phyloP scores from a whole-genome alignment of 2,329 filamentous ascomycete species.

The Aspergillus terreus region DNA sequence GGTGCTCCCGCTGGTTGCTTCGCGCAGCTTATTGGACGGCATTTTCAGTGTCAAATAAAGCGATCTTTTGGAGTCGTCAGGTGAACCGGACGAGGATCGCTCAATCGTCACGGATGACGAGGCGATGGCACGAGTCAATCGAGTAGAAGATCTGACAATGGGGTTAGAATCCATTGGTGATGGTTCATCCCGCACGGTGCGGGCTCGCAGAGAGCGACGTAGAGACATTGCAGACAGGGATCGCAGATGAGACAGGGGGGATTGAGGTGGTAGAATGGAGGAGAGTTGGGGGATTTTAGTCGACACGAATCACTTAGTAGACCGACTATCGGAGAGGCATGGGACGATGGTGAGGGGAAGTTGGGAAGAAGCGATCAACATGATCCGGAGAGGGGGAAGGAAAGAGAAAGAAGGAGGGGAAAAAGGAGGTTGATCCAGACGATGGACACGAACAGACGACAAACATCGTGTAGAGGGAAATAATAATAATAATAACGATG shows the following conservation, averaged over 20 bases:
- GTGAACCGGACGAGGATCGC: slow-evolving; percentile 30
- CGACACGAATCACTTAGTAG: not conserved
- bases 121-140: slow-evolving; percentile 29
- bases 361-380: not conserved
- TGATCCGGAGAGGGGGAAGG: not conserved
- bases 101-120: slow-evolving; percentile 35
- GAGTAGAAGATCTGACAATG: slow-evolving; percentile 32
- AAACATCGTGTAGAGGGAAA: not conserved
- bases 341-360: not conserved
- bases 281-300: not conserved
- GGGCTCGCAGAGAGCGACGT: slow-evolving; percentile 39
- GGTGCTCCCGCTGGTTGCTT: slow-evolving; percentile 38
- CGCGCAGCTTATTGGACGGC: slow-evolving; percentile 48
- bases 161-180: slow-evolving; percentile 32
- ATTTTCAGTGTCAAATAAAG: slow-evolving; percentile 49
- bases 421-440: slow-evolving; percentile 7
- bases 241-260: not conserved
- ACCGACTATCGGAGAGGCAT: not conserved
- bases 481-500: slow-evolving; percentile 1
- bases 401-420: slow-evolving; percentile 10
- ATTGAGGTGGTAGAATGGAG: not conserved
- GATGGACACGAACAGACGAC: slow-evolving; percentile 6
- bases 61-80: slow-evolving; percentile 37
- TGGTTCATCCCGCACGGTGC: slow-evolving; percentile 23
- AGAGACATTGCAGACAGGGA: slow-evolving; percentile 28